Evolutionary conservation across 2,329 filamentous ascomycete genomes (phyloP).

Genomic region (Alternaria dauci): DNA sequence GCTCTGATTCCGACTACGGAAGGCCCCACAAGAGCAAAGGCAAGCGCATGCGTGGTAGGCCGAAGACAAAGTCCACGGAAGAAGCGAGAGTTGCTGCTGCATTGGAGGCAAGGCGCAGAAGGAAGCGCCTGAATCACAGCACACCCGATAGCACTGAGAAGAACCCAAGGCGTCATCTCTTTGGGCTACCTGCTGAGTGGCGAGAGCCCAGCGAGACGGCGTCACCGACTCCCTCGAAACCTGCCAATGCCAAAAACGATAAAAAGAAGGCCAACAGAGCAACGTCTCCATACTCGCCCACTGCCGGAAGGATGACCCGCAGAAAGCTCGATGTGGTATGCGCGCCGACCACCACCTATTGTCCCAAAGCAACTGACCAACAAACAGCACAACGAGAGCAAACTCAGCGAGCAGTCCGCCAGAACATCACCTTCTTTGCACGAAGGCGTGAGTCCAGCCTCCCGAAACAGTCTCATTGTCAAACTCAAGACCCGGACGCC

Average conservation of each 20-base stretch:
- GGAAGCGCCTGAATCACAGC: neutral
- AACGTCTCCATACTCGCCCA: neutral
- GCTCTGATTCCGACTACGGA: neutral
- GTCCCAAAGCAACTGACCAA: neutral
- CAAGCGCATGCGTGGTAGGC: neutral
- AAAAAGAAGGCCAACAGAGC: neutral
- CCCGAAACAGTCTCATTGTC: neutral
- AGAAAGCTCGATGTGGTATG: neutral
- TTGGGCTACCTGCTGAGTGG: neutral
- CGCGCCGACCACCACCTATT: neutral
- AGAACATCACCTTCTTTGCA: neutral
- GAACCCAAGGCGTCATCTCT: slow-evolving; percentile 5
- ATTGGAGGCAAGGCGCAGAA: neutral
- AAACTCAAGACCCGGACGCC: neutral
- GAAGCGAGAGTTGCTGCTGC: neutral
- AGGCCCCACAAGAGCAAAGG: neutral
- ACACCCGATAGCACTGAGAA: neutral
- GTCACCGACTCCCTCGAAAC: neutral
- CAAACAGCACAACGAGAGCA: neutral
- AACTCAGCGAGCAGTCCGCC: neutral
- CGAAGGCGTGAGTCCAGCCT: neutral
- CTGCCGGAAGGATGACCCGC: neutral
- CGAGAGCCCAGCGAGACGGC: neutral
- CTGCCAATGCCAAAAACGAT: neutral
- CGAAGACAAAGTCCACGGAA: neutral